Base-by-base conservation (phyloP, 345 rosid genomes). In the Lenwebbia sp. region DNA sequence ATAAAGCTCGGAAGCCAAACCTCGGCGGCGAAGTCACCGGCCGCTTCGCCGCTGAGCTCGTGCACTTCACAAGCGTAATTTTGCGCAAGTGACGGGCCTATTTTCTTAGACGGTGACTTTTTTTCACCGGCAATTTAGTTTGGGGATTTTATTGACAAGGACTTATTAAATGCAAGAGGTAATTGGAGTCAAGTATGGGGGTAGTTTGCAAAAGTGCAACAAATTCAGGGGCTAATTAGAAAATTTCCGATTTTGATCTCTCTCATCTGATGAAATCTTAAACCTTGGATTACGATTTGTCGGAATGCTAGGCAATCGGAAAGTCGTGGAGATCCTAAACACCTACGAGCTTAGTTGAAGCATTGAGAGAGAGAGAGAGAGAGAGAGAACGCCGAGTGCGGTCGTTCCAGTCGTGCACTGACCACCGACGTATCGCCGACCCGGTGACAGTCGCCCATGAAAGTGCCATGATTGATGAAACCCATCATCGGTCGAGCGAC, bases 111-210 rank as follows among this genome's bases (percentile, higher is more conserved):
- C n/a, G 40, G 21, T 0, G 10, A 28, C 9, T 14, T 14, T 28
- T n/a, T 13, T 60, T n/a, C 37, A 60, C 4, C 0, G 0, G 37
- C 0, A 1, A n/a, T 25, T 5, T 55, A 55, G 12, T 55, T 22
- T 55, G 23, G 26, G 10, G n/a, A 7, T 55, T 55, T 55, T 9
- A 70, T 33, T 0, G 7, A 19, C 3, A 17, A 0, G 2, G 0
- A 1, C 4, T 3, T 10, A 65, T 33, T 17, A 4, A 70, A 11
- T 21, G 76, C 1, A 65, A 30, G 44, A 65, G 78, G 25, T 19
- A 70, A 70, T 33, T 70, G 26, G 10, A 19, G 25, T 37, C 3
- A 1, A 70, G 78, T 65, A 70, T 33, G 13, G 25, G 41, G 78
- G 47, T 37, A 0, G 23, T 62, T 2, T 70, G 78, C 4, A 1